These are phyloP conservation scores for Larix kaempferi DNA, from an alignment of 75 land plant genomes.

Conservation along the genomic window DNA sequence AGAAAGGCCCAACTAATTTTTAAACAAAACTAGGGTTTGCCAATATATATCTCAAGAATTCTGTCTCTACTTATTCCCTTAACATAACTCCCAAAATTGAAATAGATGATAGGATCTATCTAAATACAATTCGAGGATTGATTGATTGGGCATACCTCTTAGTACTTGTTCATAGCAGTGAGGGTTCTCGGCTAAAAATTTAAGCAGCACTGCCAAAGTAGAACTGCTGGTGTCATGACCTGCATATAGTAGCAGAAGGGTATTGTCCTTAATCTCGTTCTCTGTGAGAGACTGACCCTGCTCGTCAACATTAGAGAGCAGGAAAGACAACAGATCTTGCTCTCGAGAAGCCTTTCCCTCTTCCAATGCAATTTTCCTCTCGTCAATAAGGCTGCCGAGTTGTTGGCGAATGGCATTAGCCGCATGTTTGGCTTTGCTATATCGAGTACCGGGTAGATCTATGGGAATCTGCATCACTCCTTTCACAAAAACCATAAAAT, in stretches of 20 bases:
- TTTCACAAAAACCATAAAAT: not conserved
- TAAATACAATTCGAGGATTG: too few species aligned
- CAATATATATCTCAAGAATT: too few species aligned
- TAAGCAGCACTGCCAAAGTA: slow-evolving; percentile 28
- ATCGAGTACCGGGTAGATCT: slow-evolving; percentile 33
- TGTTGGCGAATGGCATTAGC: not conserved
- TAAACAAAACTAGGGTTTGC: too few species aligned
- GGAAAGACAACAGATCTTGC: slow-evolving; percentile 39
- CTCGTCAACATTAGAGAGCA: slow-evolving; percentile 41
- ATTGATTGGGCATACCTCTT: slow-evolving; percentile 22
- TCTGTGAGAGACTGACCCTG: slow-evolving; percentile 19
- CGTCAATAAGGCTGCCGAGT: not conserved
- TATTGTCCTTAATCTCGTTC: slow-evolving; percentile 40
- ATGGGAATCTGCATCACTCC: slow-evolving; percentile 32
- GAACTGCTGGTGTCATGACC: slow-evolving; percentile 54
- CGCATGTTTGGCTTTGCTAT: slow-evolving; percentile 21
- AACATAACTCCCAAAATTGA: too few species aligned
- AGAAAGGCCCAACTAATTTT: too few species aligned
- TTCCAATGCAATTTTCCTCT: slow-evolving; percentile 19
- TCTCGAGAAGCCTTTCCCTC: slow-evolving; percentile 4
- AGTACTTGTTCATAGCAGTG: slow-evolving; percentile 23
- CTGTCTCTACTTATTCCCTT: too few species aligned
- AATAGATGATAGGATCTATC: too few species aligned
- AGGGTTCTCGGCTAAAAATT: slow-evolving; percentile 30
- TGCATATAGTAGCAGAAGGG: slow-evolving; percentile 35